Evolutionary conservation across 495 filamentous ascomycete genomes (phyloP), one percentile per base, ranked within the genome.

Genomic region (Daldinia decipiens): DNA sequence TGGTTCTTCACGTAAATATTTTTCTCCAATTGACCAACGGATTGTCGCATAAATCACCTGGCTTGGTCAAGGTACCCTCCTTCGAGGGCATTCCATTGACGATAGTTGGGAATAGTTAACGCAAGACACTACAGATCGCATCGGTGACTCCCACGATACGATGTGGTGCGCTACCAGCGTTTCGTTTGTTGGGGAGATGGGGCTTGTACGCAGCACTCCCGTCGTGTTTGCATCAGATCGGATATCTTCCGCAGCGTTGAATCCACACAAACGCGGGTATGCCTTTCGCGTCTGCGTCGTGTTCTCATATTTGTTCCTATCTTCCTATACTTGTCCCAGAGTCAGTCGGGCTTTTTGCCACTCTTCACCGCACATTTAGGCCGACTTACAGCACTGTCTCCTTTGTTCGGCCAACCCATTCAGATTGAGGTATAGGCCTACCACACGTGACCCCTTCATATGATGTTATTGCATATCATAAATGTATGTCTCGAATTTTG

Each of bases 1-100:
- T 72, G 61, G 65, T 32, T 61, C 57, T 59, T 51, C 54, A 40
- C 32, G 65, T 50, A 34, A 53, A 58, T 69, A 58, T 62, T 62
- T 69, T 62, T 62, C 53, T 34, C 27, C 40, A 72, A 72, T 72
- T 72, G 70, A 69, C 70, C 65, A 69, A 73, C 70, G 61, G 60
- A 53, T 31, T 65, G 61, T 50, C 45, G 57, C 70, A 68, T 60
- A 50, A 56, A 51, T 63, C 32, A 59, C 63, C 50, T 57, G 50
- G 60, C 65, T 21, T 21, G 17, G 17, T 55, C 56, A 15, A 60
- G 45, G 39, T 3, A 36, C 24, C 45, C 56, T 32, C 50, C 32
- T 68, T 68, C 70, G 70, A 72, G 65, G 65, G 36, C 56, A 36
- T 65, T 68, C 70, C 50, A 58, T 60, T 19, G 50, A 31, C 56